Evolutionary conservation across 345 rosid species (phyloP).

Genomic region (Eutrema japonicum): DNA sequence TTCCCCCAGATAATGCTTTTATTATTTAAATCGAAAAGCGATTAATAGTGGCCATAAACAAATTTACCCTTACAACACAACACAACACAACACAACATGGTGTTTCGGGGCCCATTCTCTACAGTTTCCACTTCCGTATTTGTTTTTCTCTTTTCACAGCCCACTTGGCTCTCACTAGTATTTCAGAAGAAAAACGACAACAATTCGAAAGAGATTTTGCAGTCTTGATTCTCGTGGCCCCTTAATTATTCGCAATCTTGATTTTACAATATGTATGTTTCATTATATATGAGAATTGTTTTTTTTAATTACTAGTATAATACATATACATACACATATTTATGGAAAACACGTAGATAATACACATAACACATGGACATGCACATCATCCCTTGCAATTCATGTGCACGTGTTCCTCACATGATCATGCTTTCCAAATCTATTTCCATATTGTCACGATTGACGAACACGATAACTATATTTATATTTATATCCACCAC

Average conservation of each 20-base stretch:
- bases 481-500: neutral
- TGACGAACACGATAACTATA: neutral
- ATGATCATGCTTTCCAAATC: conserved; percentile 16
- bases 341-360: conserved; percentile 35
- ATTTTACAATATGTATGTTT: too few species aligned
- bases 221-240: conserved; percentile 8
- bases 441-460: conserved; percentile 7
- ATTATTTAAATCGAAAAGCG: too few species aligned
- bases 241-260: neutral
- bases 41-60: too few species aligned
- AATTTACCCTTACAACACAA: too few species aligned
- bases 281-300: too few species aligned
- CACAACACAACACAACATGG: too few species aligned
- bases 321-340: too few species aligned
- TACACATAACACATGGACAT: conserved; percentile 29
- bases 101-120: neutral
- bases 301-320: too few species aligned
- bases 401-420: conserved; percentile 17
- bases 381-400: conserved; percentile 21
- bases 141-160: neutral
- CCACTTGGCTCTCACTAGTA: neutral
- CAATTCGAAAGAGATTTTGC: conserved; percentile 5
- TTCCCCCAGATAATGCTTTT: too few species aligned
- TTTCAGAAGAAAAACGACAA: conserved; percentile 20
- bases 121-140: neutral